Percentiles rank a stretch among this genome's conserved stretches.
phyloP scores from a whole-genome alignment of 768 basidiomycete species.

The Leccinum uliginosum region DNA sequence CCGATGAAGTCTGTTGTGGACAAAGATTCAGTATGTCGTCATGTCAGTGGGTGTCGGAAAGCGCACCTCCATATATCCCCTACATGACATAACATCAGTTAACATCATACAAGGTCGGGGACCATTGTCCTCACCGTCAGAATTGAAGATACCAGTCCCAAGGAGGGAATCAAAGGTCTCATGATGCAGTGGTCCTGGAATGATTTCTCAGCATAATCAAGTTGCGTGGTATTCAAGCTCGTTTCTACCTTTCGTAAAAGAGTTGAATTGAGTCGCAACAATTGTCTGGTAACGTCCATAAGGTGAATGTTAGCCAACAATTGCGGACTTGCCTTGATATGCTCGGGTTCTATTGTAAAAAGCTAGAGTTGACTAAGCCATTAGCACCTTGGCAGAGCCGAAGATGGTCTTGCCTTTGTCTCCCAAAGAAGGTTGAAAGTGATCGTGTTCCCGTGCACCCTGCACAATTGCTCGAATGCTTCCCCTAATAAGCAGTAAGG shows the following conservation, averaged over 20 bases:
- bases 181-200: conserved; percentile 2
- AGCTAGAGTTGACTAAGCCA: conserved; percentile 25
- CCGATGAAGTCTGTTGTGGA: not conserved
- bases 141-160: conserved; percentile 55
- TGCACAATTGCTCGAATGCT: conserved; percentile 17
- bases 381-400: not conserved
- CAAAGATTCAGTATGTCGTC: not conserved
- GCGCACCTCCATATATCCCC: conserved; percentile 54
- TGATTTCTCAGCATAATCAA: conserved; percentile 18
- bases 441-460: conserved; percentile 30
- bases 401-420: conserved; percentile 28
- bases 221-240: not conserved
- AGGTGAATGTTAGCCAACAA: not conserved
- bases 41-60: not conserved
- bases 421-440: conserved; percentile 36
- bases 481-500: conserved; percentile 24
- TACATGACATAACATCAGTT: conserved; percentile 12
- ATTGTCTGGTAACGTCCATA: conserved; percentile 28
- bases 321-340: conserved; percentile 33
- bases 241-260: conserved; percentile 34
- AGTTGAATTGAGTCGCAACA: conserved; percentile 39
- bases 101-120: not conserved
- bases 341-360: conserved; percentile 43
- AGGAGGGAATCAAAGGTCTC: conserved; percentile 29
- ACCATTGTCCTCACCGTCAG: conserved; percentile 36